Percentiles rank a stretch among this genome's conserved stretches.
These are phyloP conservation scores for Phytomonas francai DNA, from an alignment of 208 protist species.

Conservation along the genomic window DNA sequence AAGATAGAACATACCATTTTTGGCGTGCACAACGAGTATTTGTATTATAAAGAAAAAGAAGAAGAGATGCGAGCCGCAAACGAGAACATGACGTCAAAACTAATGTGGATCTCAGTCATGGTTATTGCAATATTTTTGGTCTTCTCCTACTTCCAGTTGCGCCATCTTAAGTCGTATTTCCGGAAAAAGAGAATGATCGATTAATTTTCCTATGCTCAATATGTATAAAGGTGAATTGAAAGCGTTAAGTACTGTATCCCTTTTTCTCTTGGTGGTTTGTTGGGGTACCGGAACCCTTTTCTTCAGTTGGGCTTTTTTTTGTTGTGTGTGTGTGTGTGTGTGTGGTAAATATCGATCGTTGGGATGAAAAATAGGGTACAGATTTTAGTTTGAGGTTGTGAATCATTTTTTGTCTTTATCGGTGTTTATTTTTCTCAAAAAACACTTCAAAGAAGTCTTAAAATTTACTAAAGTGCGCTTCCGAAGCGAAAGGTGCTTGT, in stretches of 20 bases:
- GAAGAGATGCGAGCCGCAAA: constrained; percentile 82
- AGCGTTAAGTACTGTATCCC: not conserved
- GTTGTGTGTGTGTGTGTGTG: not conserved
- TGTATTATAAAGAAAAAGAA: constrained; percentile 84
- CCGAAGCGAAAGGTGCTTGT: not conserved
- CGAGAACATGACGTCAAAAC: constrained; percentile 67
- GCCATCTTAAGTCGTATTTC: constrained; percentile 81
- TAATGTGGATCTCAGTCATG: constrained; percentile 51
- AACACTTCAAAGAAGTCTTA: not conserved
- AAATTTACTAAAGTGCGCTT: not conserved
- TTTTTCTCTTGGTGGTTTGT: constrained; percentile 10
- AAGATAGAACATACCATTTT: constrained; percentile 81
- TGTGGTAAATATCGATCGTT: not conserved
- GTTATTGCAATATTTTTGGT: constrained; percentile 59
- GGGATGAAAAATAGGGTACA: not conserved
- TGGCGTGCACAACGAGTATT: constrained; percentile 75
- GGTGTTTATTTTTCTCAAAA: constrained; percentile 3
- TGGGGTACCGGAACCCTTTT: not conserved
- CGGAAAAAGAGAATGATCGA: constrained; percentile 89
- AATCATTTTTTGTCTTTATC: constrained; percentile 8
- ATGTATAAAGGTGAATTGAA: constrained; percentile 23
- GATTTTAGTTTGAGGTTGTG: not conserved
- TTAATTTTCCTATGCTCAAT: constrained; percentile 18
- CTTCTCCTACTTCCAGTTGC: constrained; percentile 66
- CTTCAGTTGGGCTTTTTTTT: not conserved